These are phyloP conservation scores for Fusarium poae DNA, from an alignment of 2,329 filamentous ascomycete species.

Conservation along the genomic window DNA sequence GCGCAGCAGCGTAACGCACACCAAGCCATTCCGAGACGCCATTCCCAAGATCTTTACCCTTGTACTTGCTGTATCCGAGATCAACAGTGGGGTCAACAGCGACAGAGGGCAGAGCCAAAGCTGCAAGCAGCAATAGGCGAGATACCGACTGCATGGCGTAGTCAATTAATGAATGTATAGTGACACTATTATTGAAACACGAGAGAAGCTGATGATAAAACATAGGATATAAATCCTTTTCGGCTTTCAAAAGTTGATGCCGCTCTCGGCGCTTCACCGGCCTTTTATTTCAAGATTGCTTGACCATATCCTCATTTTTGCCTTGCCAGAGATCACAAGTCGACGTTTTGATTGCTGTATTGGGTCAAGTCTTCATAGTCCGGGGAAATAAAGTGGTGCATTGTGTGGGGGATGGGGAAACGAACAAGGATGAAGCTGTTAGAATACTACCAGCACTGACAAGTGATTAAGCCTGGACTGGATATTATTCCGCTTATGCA, in stretches of 20 bases:
- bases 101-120: constrained; percentile 15
- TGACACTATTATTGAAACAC: not conserved
- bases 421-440: not conserved
- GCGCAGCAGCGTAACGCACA: constrained; percentile 79
- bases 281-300: not conserved
- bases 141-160: constrained; percentile 8
- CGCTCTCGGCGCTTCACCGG: constrained; percentile 7
- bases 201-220: not conserved
- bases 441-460: not conserved
- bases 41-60: constrained; percentile 65
- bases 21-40: constrained; percentile 80
- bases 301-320: not conserved
- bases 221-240: not conserved
- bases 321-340: not conserved
- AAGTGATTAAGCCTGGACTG: not conserved
- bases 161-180: not conserved
- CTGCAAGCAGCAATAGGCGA: constrained; percentile 4
- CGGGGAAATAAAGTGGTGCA: constrained; percentile 12
- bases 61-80: constrained; percentile 75
- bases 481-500: not conserved
- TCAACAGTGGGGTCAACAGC: constrained; percentile 60
- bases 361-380: constrained; percentile 6
- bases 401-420: constrained; percentile 15
- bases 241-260: constrained; percentile 3
- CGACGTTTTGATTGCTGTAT: constrained; percentile 1